phyloP scores from a whole-genome alignment of 176 grass and related monocot species.

The Carex pumila region DNA sequence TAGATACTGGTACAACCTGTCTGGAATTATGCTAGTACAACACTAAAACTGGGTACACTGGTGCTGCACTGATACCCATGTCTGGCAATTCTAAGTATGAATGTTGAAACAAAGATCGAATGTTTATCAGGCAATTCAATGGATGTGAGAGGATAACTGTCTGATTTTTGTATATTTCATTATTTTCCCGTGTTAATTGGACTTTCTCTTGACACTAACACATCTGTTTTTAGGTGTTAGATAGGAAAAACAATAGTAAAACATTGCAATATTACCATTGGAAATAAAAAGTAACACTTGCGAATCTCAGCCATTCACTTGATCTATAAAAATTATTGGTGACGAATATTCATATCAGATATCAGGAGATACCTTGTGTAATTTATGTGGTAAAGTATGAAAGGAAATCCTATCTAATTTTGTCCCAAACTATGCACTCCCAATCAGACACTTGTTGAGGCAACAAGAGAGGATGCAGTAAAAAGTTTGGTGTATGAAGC shows the following conservation, averaged over 20 bases:
- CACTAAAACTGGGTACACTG: background rate
- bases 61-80: background rate
- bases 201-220: background rate
- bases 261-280: background rate
- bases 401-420: background rate
- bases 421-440: background rate
- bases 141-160: background rate
- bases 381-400: background rate
- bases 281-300: background rate
- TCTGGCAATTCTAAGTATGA: background rate
- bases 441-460: constrained; percentile 23
- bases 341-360: background rate
- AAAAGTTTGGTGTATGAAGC: constrained; percentile 40
- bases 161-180: background rate
- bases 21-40: background rate
- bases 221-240: background rate
- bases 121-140: background rate
- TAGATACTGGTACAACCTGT: background rate
- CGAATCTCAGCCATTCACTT: background rate
- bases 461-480: constrained; percentile 29
- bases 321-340: background rate
- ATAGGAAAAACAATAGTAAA: background rate
- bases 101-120: background rate
- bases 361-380: background rate
- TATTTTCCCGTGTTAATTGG: background rate